These are phyloP conservation scores for Fusarium albosuccineum DNA, from an alignment of 2,329 filamentous ascomycete species.

Conservation along the genomic window DNA sequence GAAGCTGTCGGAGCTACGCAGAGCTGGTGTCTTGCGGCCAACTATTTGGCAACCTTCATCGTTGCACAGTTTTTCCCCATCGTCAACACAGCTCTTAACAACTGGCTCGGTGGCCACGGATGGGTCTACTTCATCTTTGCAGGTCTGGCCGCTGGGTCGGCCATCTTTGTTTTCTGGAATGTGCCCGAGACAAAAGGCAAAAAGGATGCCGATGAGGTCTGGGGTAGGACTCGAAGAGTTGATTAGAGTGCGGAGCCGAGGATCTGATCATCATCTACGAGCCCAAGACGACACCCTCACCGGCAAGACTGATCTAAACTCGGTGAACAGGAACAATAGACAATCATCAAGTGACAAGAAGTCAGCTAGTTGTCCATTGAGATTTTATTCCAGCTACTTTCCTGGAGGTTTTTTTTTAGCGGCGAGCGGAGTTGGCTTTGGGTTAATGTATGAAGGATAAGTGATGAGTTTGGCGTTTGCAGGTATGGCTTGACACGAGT, in stretches of 20 bases:
- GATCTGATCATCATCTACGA: neutral
- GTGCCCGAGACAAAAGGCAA: conserved; percentile 94
- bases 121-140: conserved; percentile 96
- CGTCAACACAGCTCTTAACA: conserved; percentile 79
- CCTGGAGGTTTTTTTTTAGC: too few relatives aligned
- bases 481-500: conserved; percentile 13
- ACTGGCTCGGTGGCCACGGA: conserved; percentile 74
- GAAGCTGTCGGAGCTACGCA: conserved; percentile 94
- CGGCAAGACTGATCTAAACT: neutral
- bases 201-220: conserved; percentile 88
- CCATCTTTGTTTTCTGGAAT: conserved; percentile 76
- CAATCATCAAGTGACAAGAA: neutral
- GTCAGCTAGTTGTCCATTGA: neutral
- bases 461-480: conserved; percentile 8
- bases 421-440: neutral
- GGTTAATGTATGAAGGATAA: conserved; percentile 12
- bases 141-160: conserved; percentile 75
- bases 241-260: conserved; percentile 54
- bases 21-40: conserved; percentile 86
- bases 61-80: conserved; percentile 97
- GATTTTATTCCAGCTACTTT: neutral
- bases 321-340: neutral
- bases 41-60: conserved; percentile 90
- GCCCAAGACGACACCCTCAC: neutral
- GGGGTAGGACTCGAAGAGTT: conserved; percentile 74